Evolutionary conservation across 192 early-diverging fungal genomes (phyloP), one percentile per base, ranked within the genome.

Genomic region (Backusella parvicylindrica): DNA sequence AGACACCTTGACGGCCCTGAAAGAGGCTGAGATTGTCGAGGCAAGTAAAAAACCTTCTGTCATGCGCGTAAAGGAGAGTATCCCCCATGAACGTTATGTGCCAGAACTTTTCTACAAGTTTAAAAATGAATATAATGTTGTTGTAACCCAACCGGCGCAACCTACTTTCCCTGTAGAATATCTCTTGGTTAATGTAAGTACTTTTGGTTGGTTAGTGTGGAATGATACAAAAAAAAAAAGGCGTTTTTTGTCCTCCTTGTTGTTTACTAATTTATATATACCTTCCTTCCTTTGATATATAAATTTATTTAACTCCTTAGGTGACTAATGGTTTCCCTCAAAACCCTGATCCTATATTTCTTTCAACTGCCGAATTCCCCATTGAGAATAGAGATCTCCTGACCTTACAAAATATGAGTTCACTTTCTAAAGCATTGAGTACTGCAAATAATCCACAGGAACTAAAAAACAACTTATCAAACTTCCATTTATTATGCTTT

Each of bases 131-230:
- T 99, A 99, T 83, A 91, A 91, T 21, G 79, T 96, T 12, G 80
- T 90, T 38, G 97, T 98, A 6, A 88, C 95, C 68, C 89, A 95
- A 63, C 88, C 92, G 32, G 97, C 98, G 23, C 96, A 97, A 75
- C 97, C 97, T 0, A 93, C 95, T 3, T 99, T 98, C 77, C 98
- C 98, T 0, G 92, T 98, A 1, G 97, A 99, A 73, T 98, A 99
- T 76, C 87, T 99, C 23, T 84, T 99, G 33, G 93, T 98, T 28
- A 98, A 96, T 73, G 94, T 96, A 87, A 80, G 85, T 69, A 28
- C 7, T 5, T 49, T 38, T 56, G 21, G 2, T 40, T 15, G 3
- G 6, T 38, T 38, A 38, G 11, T 38, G 11, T 4, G 0, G 11
- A 2, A 26, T 2, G 4, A 60, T 28, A 26, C 37, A 38, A 38